Conservation (phyloP, 163 green algal genomes). For the Scenedesmus sp. region DNA sequence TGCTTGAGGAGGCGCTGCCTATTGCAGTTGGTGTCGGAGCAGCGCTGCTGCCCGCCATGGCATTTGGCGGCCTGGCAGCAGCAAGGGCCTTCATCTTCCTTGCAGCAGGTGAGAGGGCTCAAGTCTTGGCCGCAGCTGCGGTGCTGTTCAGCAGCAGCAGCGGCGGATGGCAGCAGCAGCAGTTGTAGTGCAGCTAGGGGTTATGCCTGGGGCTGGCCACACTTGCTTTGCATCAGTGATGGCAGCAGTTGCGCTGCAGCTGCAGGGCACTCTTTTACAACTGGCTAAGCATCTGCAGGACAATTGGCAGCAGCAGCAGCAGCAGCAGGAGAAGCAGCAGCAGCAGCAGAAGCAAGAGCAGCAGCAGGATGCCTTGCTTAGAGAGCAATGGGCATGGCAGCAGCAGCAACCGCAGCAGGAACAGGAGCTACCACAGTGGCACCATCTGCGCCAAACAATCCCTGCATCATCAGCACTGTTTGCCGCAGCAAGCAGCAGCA, state of each 20-base stretch:
- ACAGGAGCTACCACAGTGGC: no score
- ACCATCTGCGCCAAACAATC: no score
- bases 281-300: neutral
- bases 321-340: neutral
- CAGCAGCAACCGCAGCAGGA: no score
- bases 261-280: neutral
- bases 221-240: neutral
- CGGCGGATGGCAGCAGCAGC: neutral
- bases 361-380: neutral
- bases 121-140: neutral
- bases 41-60: constrained; percentile 51
- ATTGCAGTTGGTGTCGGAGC: constrained; percentile 50
- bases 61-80: constrained; percentile 51
- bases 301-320: neutral
- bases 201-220: neutral
- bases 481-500: no score
- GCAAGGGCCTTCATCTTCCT: constrained; percentile 42
- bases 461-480: no score
- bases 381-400: no score
- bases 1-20: constrained; percentile 58
- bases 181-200: neutral
- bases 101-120: constrained; percentile 16
- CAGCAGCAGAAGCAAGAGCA: neutral
- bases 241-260: neutral
- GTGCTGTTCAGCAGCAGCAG: neutral